Conservation (phyloP, 2,329 filamentous ascomycete genomes). For the Bipolaris sorokiniana region DNA sequence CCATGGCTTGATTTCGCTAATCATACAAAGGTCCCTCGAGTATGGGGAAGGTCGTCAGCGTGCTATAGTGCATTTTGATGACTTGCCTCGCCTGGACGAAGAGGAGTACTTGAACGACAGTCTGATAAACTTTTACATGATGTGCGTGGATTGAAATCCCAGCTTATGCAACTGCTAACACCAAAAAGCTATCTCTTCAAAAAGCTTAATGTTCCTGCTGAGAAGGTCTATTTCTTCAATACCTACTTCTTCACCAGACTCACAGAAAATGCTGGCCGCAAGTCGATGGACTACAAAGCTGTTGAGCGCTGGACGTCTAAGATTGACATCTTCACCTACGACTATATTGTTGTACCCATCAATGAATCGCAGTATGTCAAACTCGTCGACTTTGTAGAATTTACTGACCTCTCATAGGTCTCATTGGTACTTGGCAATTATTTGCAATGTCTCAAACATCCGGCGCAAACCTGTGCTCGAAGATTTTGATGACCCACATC, state of each 20-base stretch:
- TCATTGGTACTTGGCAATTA: constrained; percentile 96
- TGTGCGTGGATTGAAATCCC: constrained; percentile 42
- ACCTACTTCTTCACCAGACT: constrained; percentile 88
- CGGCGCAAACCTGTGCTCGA: constrained; percentile 37
- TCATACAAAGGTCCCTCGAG: constrained; percentile 58
- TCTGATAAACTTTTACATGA: constrained; percentile 85
- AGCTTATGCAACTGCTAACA: neutral
- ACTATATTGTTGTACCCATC: constrained; percentile 91
- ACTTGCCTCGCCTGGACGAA: constrained; percentile 79
- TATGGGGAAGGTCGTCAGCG: constrained; percentile 67
- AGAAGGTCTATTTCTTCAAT: constrained; percentile 85
- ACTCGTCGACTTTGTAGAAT: neutral
- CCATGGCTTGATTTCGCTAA: constrained; percentile 8
- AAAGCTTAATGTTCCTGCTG: constrained; percentile 55
- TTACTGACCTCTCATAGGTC: constrained; percentile 16
- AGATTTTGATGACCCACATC: constrained; percentile 12
- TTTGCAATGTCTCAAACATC: constrained; percentile 83
- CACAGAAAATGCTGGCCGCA: constrained; percentile 60
- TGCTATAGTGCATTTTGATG: constrained; percentile 71
- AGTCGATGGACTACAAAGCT: constrained; percentile 77
- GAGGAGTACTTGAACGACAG: constrained; percentile 92
- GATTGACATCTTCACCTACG: constrained; percentile 81
- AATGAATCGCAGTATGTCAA: constrained; percentile 66
- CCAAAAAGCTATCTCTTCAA: constrained; percentile 34
- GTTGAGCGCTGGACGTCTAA: constrained; percentile 88